Base-by-base conservation (phyloP, 2,329 filamentous ascomycete genomes). In the Pseudopithomyces maydicus region DNA sequence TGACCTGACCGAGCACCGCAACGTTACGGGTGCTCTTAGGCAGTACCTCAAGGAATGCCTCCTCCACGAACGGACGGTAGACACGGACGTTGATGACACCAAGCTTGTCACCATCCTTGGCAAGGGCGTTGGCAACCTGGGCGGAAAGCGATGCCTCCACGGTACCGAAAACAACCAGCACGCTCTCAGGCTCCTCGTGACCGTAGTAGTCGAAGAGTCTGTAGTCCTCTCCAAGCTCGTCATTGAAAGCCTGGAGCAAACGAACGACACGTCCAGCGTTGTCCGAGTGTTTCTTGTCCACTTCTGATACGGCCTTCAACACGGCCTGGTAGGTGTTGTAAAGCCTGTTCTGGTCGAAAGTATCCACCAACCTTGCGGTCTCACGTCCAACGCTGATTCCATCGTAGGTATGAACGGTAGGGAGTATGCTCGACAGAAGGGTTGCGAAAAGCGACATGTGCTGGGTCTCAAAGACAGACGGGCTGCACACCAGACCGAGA, bases 391-490 rank as follows among this genome's bases (percentile, higher is more conserved):
- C 88, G 56, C 87, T 89, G 55, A 97, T 86, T 58, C 92, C 93
- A 72, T 97, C 92, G 72, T 95, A 96, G 65, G 92, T 87, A 75
- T 97, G 92, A 26, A 97, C 83, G 0, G 90, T 91, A n/a, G 92
- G 92, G 26, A 94, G 75, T 14, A 95, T 80, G 44, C 85, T 88
- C 19, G 92, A 90, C 59, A 96, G 81, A 22, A 96, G 79, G 3
- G 92, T 97, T 1, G 92, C 86, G 68, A 96, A 88, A n/a, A 97
- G 80, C 7, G 92, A 86, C 90, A 97, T 97, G 79, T 99, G 95
- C 82, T 99, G 95, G 47, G 90, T 85, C 80, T 99, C 95, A 66
- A 96, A 93, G 29, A 90, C 88, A 29, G 92, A 97, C 52, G 87
- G 87, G 74, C 92, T 97, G 62, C 90, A 86, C 45, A 99, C 86